phyloP scores from a whole-genome alignment of 2,329 filamentous ascomycete species.

The Aspergillus quadrilineatus region DNA sequence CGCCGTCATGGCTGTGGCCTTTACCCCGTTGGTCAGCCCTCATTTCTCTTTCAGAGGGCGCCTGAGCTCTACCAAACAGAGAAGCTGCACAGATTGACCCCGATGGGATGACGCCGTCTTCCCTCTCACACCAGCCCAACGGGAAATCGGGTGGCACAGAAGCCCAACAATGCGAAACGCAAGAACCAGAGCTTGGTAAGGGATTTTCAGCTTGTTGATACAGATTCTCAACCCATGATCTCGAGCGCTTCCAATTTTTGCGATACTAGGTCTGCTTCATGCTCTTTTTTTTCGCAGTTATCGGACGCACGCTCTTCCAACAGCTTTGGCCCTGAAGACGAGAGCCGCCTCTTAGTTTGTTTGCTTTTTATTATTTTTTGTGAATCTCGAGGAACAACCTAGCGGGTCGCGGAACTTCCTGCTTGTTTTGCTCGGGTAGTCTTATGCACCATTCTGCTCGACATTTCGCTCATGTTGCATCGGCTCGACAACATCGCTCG shows the following conservation, averaged over 20 bases:
- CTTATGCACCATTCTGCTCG: conserved; percentile 20
- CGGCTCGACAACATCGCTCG: neutral
- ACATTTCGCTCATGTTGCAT: conserved; percentile 17
- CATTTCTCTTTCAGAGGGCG: conserved; percentile 8
- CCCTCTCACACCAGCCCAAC: conserved; percentile 18
- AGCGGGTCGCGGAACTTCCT: conserved; percentile 8
- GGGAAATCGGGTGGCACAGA: conserved; percentile 20
- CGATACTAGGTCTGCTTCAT: neutral
- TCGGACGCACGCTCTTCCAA: neutral
- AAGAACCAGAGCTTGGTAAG: neutral
- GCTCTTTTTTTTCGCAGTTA: neutral
- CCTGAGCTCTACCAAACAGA: conserved; percentile 15
- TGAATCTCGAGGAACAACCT: neutral
- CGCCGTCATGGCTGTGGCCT: conserved; percentile 16
- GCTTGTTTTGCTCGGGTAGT: conserved; percentile 10
- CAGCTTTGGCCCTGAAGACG: neutral
- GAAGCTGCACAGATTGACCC: conserved; percentile 13
- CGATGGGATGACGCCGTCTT: conserved; percentile 9
- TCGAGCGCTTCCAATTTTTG: neutral
- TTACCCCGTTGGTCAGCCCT: conserved; percentile 15
- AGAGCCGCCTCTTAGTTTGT: neutral
- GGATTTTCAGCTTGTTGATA: neutral
- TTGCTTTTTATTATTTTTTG: neutral
- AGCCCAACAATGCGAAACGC: conserved; percentile 16
- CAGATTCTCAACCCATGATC: neutral